Evolutionary conservation across 2,329 filamentous ascomycete genomes (phyloP).

Genomic region (Cadophora sp.): DNA sequence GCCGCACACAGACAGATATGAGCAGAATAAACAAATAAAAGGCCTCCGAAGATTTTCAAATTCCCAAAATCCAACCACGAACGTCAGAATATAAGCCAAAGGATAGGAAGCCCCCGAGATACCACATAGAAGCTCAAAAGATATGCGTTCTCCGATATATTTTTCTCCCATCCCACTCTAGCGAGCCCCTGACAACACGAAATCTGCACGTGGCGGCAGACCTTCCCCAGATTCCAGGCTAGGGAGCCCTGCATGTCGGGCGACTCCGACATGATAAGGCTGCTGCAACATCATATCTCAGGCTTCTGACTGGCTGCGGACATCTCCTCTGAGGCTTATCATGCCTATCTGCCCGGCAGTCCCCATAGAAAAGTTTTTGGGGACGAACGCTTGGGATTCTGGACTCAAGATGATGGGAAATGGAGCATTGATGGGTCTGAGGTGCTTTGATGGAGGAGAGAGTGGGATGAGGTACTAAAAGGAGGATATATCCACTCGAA

Average conservation of each 20-base stretch:
- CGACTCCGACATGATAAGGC: slow-evolving; percentile 35
- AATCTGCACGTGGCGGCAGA: background rate
- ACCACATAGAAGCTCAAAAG: background rate
- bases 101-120: slow-evolving; percentile 24
- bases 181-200: slow-evolving; percentile 1
- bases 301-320: slow-evolving; percentile 31
- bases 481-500: slow-evolving; percentile 9
- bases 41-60: no score
- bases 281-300: slow-evolving; percentile 19
- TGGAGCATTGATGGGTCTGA: background rate
- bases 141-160: slow-evolving; percentile 7
- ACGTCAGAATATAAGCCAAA: background rate
- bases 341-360: slow-evolving; percentile 21
- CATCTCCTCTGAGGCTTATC: slow-evolving; percentile 34
- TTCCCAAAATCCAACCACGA: no score
- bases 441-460: background rate
- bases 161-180: background rate
- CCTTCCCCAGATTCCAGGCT: slow-evolving; percentile 26
- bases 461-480: slow-evolving; percentile 27
- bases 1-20: no score
- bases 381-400: background rate
- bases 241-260: slow-evolving; percentile 15
- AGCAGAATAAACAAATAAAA: no score
- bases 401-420: background rate
- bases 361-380: background rate